A percentile compares a stretch with the other conserved stretches of the same genome.
These are phyloP conservation scores for Penicillium sp. DNA, from an alignment of 2,329 filamentous ascomycete species.

Conservation along the genomic window DNA sequence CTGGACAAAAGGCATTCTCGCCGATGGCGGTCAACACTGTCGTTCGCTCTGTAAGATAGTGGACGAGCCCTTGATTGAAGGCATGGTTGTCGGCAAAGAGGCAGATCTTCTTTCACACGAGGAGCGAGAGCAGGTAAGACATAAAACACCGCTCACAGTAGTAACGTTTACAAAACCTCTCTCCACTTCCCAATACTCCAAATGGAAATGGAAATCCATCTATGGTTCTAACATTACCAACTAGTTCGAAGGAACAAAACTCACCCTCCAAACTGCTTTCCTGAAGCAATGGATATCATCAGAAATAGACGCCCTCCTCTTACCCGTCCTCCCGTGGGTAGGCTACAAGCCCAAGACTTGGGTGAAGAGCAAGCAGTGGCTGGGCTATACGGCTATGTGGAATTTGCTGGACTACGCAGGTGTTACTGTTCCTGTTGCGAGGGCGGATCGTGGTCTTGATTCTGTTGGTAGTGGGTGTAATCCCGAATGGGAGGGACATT, in stretches of 20 bases:
- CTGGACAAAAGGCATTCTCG: constrained; percentile 30
- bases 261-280: constrained; percentile 17
- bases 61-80: constrained; percentile 31
- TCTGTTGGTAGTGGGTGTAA: constrained; percentile 37
- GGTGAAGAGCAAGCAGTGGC: constrained; percentile 33
- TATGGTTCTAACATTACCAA: background rate
- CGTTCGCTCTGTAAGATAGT: constrained; percentile 24
- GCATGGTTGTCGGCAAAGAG: constrained; percentile 33
- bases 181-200: too few species aligned
- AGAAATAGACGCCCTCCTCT: constrained; percentile 30
- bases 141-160: fast-evolving
- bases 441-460: constrained; percentile 38
- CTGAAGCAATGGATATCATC: constrained; percentile 25
- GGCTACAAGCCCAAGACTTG: constrained; percentile 29
- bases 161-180: too few species aligned
- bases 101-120: constrained; percentile 19
- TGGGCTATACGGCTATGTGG: constrained; percentile 37
- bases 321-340: constrained; percentile 29
- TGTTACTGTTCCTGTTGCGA: constrained; percentile 40
- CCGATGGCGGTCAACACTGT: constrained; percentile 32
- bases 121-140: constrained; percentile 22
- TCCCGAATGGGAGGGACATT: constrained; percentile 30
- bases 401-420: constrained; percentile 36
- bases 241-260: constrained; percentile 24
- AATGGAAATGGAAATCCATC: background rate